These are phyloP conservation scores for Cutaneotrichosporon dermatis DNA, from an alignment of 1,284 basidiomycete genomes.

Conservation along the genomic window DNA sequence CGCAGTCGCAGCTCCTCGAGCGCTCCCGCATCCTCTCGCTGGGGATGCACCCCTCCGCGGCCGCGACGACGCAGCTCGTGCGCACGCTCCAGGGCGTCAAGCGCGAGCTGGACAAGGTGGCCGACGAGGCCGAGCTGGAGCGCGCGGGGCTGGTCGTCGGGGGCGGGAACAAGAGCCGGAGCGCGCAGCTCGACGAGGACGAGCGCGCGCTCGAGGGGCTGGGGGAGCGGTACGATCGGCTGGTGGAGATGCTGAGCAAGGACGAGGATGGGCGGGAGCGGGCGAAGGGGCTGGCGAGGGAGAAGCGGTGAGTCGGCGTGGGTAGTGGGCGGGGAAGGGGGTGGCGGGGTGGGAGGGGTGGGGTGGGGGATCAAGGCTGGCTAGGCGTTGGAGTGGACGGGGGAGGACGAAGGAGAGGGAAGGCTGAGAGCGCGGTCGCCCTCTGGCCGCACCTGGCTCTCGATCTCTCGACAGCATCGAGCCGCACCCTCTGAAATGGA, in stretches of 20 bases:
- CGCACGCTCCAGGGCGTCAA: conserved; percentile 38
- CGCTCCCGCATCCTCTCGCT: conserved; percentile 45
- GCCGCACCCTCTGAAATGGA: no score
- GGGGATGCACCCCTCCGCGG: conserved; percentile 39
- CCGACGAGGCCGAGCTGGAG: conserved; percentile 26
- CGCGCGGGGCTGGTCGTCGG: conserved; percentile 17
- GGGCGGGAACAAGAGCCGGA: conserved; percentile 9
- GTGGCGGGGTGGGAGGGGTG: no score
- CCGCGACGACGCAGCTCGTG: conserved; percentile 39
- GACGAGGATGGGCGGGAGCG: conserved; percentile 44
- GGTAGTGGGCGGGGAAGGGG: no score
- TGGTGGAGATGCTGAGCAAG: conserved; percentile 41
- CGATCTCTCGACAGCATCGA: no score
- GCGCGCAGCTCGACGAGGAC: conserved; percentile 10
- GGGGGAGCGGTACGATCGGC: conserved; percentile 37
- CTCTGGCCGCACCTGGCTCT: no score
- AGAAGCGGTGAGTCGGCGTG: conserved; percentile 26
- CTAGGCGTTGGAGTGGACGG: no score
- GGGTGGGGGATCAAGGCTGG: no score
- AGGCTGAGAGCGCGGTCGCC: no score
- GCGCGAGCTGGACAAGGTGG: conserved; percentile 32
- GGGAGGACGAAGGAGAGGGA: no score
- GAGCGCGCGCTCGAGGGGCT: conserved; percentile 25
- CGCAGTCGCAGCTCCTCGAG: conserved; percentile 45
- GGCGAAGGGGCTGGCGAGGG: conserved; percentile 28